Conservation (phyloP, 179 eudicot genomes). For the Nepenthes alata region DNA sequence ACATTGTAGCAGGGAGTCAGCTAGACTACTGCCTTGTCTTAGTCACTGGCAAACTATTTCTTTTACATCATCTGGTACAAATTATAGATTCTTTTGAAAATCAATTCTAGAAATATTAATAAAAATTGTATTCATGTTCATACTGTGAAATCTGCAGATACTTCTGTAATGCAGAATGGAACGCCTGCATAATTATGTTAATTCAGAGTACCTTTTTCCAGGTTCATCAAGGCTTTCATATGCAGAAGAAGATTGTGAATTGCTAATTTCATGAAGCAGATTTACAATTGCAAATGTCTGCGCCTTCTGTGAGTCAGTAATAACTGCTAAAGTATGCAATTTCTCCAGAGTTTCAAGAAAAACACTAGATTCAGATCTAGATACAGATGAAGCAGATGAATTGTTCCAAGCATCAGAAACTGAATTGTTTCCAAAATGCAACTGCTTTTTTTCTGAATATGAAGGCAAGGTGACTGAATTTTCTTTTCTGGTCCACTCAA, state of each 20-base stretch:
- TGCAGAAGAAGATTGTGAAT: conserved; percentile 47
- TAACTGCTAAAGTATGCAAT: conserved; percentile 23
- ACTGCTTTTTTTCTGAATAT: conserved; percentile 24
- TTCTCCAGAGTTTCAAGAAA: conserved; percentile 46
- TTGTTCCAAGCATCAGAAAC: conserved; percentile 22
- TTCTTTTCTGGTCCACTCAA: conserved; percentile 43
- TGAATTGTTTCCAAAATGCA: conserved; percentile 20
- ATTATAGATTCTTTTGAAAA: too few relatives aligned
- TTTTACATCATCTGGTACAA: too few relatives aligned
- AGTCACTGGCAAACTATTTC: too few relatives aligned
- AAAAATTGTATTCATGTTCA: too few relatives aligned
- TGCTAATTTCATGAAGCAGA: conserved; percentile 66
- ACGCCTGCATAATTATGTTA: background rate
- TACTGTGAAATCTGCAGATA: too few relatives aligned
- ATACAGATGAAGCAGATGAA: conserved; percentile 24
- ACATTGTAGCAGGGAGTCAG: too few relatives aligned
- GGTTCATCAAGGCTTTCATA: conserved; percentile 83
- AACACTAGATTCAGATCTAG: conserved; percentile 31
- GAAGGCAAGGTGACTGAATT: conserved; percentile 21
- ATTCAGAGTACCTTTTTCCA: conserved; percentile 68
- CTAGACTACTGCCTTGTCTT: too few relatives aligned
- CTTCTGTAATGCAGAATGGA: background rate
- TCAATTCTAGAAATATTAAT: too few relatives aligned
- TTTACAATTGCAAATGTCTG: conserved; percentile 55
- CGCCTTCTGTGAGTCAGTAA: conserved; percentile 46